Evolutionary conservation across 345 rosid species (phyloP).

Genomic region (Hibiscus tridactylites): DNA sequence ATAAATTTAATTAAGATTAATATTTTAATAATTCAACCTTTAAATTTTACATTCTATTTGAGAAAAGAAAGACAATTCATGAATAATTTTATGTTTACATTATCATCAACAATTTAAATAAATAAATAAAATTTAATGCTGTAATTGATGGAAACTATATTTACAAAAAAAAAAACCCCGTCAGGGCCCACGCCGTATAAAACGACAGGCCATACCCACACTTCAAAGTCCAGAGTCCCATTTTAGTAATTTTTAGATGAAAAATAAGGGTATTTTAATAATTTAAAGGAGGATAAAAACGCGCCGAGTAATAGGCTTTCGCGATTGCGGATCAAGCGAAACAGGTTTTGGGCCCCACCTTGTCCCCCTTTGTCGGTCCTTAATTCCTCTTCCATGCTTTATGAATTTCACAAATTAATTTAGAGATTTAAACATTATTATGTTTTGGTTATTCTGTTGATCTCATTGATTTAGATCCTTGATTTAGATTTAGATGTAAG

Average conservation of each 20-base stretch:
- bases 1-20: no score
- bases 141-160: no score
- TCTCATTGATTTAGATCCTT: no score
- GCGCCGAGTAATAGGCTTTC: neutral
- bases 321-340: conserved; percentile 3
- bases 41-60: no score
- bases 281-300: neutral
- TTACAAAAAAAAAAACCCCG: neutral
- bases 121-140: no score
- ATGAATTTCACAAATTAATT: no score
- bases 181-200: neutral
- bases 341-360: neutral
- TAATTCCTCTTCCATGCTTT: neutral
- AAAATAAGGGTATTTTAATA: neutral
- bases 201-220: neutral
- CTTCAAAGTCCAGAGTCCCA: neutral
- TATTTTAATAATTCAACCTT: no score
- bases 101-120: no score
- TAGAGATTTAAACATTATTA: neutral
- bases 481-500: no score
- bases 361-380: conserved; percentile 1
- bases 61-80: no score
- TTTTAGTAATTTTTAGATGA: neutral
- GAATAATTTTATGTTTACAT: no score
- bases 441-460: neutral